Evolutionary conservation across 2,329 filamentous ascomycete genomes (phyloP).

Genomic region (Colletotrichum karsti): DNA sequence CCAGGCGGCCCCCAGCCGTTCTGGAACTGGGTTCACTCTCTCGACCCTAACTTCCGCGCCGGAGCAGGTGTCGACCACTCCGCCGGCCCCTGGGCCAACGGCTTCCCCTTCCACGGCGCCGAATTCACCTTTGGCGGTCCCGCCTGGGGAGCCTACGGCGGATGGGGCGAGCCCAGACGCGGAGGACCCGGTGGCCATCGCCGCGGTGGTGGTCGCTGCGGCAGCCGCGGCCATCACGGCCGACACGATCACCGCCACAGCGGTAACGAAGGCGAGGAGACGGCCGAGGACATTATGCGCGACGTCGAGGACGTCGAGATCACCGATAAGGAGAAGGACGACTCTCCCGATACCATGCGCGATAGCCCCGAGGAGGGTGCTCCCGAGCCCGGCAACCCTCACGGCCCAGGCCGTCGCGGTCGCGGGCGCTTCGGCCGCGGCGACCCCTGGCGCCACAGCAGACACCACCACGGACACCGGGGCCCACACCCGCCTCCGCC

Average conservation of each 20-base stretch:
- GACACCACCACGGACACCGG: constrained; percentile 19
- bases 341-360: constrained; percentile 42
- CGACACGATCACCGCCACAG: constrained; percentile 29
- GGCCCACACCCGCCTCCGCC: constrained; percentile 32
- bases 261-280: constrained; percentile 14
- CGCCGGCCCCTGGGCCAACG: constrained; percentile 33
- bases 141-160: constrained; percentile 12
- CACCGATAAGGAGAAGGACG: constrained; percentile 41
- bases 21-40: constrained; percentile 43
- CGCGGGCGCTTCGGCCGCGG: constrained; percentile 22
- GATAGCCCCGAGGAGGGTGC: constrained; percentile 41
- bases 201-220: constrained; percentile 15
- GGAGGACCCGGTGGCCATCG: constrained; percentile 2
- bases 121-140: constrained; percentile 25
- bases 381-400: constrained; percentile 40
- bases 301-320: constrained; percentile 35
- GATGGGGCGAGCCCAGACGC: constrained; percentile 18
- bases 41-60: constrained; percentile 38
- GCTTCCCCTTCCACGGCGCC: constrained; percentile 43
- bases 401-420: constrained; percentile 32
- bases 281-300: constrained; percentile 6
- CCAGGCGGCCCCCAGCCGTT: constrained; percentile 12
- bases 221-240: constrained; percentile 20
- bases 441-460: constrained; percentile 14
- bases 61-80: constrained; percentile 50